Conservation (phyloP, 2,329 filamentous ascomycete genomes). For the Claviceps quebecensis region DNA sequence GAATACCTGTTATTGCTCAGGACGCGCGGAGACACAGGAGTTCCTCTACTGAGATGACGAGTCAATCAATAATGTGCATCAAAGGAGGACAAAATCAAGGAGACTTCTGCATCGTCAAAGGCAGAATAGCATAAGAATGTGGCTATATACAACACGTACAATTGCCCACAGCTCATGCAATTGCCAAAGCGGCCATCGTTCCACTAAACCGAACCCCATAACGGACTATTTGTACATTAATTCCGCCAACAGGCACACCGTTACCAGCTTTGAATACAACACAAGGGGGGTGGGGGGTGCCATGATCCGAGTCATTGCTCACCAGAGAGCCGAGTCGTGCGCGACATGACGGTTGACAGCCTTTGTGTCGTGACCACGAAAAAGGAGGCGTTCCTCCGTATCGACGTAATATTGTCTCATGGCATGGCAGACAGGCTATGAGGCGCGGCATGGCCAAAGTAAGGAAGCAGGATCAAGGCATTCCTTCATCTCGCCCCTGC, state of each 20-base stretch:
- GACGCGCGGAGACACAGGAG: no score
- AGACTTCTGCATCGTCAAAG: no score
- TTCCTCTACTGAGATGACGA: no score
- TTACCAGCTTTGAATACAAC: neutral
- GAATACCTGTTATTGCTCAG: no score
- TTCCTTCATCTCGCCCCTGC: neutral
- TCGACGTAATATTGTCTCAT: neutral
- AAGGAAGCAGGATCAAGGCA: neutral
- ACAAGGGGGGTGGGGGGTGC: neutral
- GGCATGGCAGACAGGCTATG: neutral
- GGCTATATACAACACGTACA: no score
- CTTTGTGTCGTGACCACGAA: neutral
- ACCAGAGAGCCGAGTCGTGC: neutral
- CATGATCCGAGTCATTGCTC: neutral
- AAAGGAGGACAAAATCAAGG: no score
- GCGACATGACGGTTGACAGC: neutral
- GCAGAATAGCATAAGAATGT: no score
- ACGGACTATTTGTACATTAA: conserved; percentile 4
- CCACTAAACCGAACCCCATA: neutral
- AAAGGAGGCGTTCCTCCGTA: neutral
- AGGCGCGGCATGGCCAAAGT: no score
- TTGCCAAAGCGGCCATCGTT: neutral
- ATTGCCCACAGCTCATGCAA: no score
- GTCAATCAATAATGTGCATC: no score
- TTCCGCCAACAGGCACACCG: neutral